Evolutionary conservation across 345 rosid genomes (phyloP).

Genomic region (Pugionium dolabratum): DNA sequence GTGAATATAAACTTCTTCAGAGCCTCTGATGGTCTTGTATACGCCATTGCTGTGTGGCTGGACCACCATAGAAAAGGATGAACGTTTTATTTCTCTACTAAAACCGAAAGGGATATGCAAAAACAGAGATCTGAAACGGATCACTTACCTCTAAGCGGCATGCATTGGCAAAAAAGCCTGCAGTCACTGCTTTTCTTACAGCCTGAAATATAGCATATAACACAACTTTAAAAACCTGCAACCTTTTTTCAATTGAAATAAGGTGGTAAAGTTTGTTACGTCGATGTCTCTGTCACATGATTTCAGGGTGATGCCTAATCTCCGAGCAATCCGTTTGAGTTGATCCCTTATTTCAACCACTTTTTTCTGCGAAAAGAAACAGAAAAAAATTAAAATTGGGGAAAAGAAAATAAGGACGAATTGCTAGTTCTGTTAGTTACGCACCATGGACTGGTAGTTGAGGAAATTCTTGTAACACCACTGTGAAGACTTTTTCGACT

Average conservation of each 20-base stretch:
- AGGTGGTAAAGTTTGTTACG: slow-evolving; percentile 41
- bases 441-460: slow-evolving; percentile 87
- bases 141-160: slow-evolving; percentile 71
- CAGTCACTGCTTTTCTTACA: slow-evolving; percentile 79
- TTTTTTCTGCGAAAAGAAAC: slow-evolving; percentile 57
- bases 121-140: slow-evolving; percentile 7
- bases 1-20: slow-evolving; percentile 87
- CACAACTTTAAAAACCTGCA: slow-evolving; percentile 6
- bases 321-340: slow-evolving; percentile 69
- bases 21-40: slow-evolving; percentile 84
- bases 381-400: neutral
- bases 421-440: slow-evolving; percentile 19
- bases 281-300: slow-evolving; percentile 73
- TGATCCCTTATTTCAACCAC: slow-evolving; percentile 79
- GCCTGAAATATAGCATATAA: slow-evolving; percentile 48
- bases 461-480: slow-evolving; percentile 87
- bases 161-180: slow-evolving; percentile 94
- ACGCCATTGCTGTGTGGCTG: slow-evolving; percentile 80
- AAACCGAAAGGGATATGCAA: neutral
- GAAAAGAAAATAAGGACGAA: neutral
- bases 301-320: slow-evolving; percentile 74
- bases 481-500: slow-evolving; percentile 73
- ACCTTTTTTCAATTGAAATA: slow-evolving; percentile 4
- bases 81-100: neutral
- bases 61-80: neutral